phyloP scores from a whole-genome alignment of 2,329 filamentous ascomycete genomes.

The Stenocarpella maydis region DNA sequence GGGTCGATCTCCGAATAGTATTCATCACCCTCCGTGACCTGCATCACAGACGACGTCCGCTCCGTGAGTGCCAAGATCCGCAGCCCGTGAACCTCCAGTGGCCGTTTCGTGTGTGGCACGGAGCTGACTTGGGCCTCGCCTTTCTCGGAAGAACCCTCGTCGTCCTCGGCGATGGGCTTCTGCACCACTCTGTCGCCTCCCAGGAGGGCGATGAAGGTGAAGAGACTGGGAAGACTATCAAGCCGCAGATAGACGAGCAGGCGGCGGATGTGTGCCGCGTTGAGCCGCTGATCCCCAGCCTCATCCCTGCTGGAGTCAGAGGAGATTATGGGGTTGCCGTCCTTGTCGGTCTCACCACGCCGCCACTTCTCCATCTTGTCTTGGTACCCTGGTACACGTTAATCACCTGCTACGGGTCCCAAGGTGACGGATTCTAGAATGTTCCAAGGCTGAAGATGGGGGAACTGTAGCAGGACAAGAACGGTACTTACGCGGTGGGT shows the following conservation, averaged over 20 bases:
- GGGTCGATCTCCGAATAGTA: conserved; percentile 74
- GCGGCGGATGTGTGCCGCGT: conserved; percentile 59
- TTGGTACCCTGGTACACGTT: too few relatives aligned
- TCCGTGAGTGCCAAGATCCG: conserved; percentile 88
- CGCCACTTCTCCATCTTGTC: conserved; percentile 66
- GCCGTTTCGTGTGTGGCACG: conserved; percentile 48
- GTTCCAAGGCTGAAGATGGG: too few relatives aligned
- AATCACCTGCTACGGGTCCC: too few relatives aligned
- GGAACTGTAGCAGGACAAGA: too few relatives aligned
- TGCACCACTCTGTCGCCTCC: conserved; percentile 49
- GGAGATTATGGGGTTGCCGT: conserved; percentile 50
- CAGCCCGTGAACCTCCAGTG: conserved; percentile 82
- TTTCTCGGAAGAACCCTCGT: conserved; percentile 37
- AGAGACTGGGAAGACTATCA: conserved; percentile 82
- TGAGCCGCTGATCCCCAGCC: conserved; percentile 43
- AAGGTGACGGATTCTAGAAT: too few relatives aligned
- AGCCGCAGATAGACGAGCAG: conserved; percentile 84
- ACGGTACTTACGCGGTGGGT: too few relatives aligned
- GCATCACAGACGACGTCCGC: conserved; percentile 94
- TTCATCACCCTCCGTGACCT: conserved; percentile 83
- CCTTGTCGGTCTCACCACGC: conserved; percentile 91
- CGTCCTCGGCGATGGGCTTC: conserved; percentile 35
- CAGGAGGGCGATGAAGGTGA: conserved; percentile 83
- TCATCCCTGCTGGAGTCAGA: conserved; percentile 38
- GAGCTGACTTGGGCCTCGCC: conserved; percentile 38